Conservation (phyloP, 202 grass and related monocot genomes). For the Dendrocalamus latiflorus region DNA sequence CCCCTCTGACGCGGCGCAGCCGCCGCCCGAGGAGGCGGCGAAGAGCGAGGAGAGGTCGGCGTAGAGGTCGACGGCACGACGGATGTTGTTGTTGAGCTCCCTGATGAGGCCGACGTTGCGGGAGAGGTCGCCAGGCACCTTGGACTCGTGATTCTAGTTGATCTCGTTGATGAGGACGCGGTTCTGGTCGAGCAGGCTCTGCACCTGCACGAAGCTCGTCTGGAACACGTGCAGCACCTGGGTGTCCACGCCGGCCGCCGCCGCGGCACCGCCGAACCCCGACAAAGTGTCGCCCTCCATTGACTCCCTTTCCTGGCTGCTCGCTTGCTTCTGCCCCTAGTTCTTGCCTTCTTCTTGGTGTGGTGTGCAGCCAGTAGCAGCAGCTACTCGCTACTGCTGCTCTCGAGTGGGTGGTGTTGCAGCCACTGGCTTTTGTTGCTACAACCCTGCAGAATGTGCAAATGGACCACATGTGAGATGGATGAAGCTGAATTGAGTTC, state of each 20-base stretch:
- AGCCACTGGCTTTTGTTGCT: neutral
- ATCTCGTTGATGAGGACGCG: too few relatives aligned
- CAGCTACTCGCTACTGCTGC: neutral
- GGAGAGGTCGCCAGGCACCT: conserved; percentile 63
- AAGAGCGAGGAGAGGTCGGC: conserved; percentile 68
- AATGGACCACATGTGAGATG: conserved; percentile 10
- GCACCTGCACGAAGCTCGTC: too few relatives aligned
- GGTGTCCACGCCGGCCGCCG: conserved; percentile 31
- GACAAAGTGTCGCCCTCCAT: conserved; percentile 52
- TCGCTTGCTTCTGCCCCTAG: neutral
- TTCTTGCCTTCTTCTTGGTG: neutral
- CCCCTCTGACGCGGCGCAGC: conserved; percentile 49
- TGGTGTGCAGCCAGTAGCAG: neutral
- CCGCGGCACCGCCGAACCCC: conserved; percentile 2
- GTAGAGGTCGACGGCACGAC: conserved; percentile 74
- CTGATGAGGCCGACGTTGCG: conserved; percentile 71
- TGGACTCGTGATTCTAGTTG: conserved; percentile 88
- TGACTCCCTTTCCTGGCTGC: neutral
- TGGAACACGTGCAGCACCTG: conserved; percentile 71
- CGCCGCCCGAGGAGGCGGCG: conserved; percentile 30
- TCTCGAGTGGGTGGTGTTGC: neutral
- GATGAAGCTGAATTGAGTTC: neutral
- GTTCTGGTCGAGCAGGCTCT: too few relatives aligned
- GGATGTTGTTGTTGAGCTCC: conserved; percentile 89
- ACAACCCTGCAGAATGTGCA: conserved; percentile 11